Conservation (phyloP, 148 eudicot species). For the Chenopodium berlandieri region DNA sequence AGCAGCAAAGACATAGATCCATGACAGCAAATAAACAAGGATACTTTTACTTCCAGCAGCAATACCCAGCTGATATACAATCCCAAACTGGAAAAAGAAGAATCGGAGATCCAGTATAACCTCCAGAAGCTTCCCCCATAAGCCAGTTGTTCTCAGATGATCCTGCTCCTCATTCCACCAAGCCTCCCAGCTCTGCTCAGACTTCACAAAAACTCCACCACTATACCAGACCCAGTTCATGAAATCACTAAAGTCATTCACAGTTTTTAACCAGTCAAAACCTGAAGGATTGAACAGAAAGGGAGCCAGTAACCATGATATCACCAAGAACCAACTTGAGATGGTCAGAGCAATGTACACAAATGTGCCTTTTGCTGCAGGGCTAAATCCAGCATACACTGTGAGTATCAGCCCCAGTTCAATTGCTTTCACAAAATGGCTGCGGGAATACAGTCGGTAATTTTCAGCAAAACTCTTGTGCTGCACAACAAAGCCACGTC, state of each 20-base stretch:
- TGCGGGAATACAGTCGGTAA: slow-evolving; percentile 79
- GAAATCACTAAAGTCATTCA: slow-evolving; percentile 82
- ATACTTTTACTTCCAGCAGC: slow-evolving; percentile 66
- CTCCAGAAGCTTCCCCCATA: slow-evolving; percentile 81
- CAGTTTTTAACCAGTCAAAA: slow-evolving; percentile 94
- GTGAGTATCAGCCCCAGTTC: slow-evolving; percentile 75
- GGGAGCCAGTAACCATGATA: slow-evolving; percentile 86
- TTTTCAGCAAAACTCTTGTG: slow-evolving; percentile 85
- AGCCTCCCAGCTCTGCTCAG: slow-evolving; percentile 91
- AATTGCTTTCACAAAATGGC: slow-evolving; percentile 90
- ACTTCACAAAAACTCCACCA: slow-evolving; percentile 76
- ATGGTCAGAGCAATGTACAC: slow-evolving; percentile 79
- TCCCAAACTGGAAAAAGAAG: slow-evolving; percentile 96
- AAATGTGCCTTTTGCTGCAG: slow-evolving; percentile 69
- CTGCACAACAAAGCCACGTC: slow-evolving; percentile 94
- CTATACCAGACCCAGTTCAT: slow-evolving; percentile 90
- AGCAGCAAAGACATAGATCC: slow-evolving; percentile 78
- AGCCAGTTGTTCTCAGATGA: slow-evolving; percentile 82
- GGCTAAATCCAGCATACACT: slow-evolving; percentile 77
- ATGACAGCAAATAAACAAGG: slow-evolving; percentile 76
- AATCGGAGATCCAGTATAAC: slow-evolving; percentile 71
- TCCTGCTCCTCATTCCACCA: slow-evolving; percentile 98
- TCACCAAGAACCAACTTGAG: slow-evolving; percentile 87
- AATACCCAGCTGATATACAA: slow-evolving; percentile 79
- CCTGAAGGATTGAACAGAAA: slow-evolving; percentile 89